These are phyloP conservation scores for Coemansia brasiliensis DNA, from an alignment of 192 early-diverging fungal genomes.

Conservation along the genomic window DNA sequence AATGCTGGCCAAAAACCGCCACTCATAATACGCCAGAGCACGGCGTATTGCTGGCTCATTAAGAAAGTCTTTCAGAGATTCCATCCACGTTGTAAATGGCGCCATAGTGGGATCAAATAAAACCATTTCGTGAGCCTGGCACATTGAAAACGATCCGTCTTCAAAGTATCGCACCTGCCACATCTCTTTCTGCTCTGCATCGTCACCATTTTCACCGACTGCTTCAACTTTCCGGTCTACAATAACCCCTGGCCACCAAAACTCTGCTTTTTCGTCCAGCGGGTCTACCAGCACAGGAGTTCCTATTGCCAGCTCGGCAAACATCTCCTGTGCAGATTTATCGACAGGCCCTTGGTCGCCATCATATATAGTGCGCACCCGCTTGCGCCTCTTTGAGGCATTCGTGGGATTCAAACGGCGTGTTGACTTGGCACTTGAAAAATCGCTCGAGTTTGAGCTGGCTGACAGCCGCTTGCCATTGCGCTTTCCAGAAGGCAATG, in stretches of 20 bases:
- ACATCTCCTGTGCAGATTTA: slow-evolving; percentile 22
- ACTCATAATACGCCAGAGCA: slow-evolving; percentile 50
- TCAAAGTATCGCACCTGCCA: slow-evolving; percentile 51
- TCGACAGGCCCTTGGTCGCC: slow-evolving; percentile 27
- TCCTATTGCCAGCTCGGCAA: slow-evolving; percentile 20
- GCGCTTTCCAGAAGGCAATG: no score
- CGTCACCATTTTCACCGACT: not conserved
- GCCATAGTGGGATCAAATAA: slow-evolving; percentile 16
- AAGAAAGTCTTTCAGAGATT: slow-evolving; percentile 1
- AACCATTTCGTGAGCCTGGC: slow-evolving; percentile 33
- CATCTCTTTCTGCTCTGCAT: not conserved
- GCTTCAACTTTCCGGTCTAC: slow-evolving; percentile 12
- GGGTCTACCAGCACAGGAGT: slow-evolving; percentile 52
- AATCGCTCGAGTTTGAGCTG: no score
- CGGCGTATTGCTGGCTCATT: slow-evolving; percentile 30
- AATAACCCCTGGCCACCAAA: slow-evolving; percentile 52
- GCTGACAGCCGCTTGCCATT: no score
- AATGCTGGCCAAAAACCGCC: slow-evolving; percentile 20
- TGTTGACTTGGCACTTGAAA: no score
- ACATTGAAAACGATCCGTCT: slow-evolving; percentile 38
- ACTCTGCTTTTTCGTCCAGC: slow-evolving; percentile 10
- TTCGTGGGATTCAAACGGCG: not conserved
- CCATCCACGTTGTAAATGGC: slow-evolving; percentile 13
- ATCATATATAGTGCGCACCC: slow-evolving; percentile 31
- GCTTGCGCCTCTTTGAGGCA: slow-evolving; percentile 1